These are phyloP conservation scores for Erythrophleum ivorense DNA, from an alignment of 331 rosid genomes.

Conservation along the genomic window DNA sequence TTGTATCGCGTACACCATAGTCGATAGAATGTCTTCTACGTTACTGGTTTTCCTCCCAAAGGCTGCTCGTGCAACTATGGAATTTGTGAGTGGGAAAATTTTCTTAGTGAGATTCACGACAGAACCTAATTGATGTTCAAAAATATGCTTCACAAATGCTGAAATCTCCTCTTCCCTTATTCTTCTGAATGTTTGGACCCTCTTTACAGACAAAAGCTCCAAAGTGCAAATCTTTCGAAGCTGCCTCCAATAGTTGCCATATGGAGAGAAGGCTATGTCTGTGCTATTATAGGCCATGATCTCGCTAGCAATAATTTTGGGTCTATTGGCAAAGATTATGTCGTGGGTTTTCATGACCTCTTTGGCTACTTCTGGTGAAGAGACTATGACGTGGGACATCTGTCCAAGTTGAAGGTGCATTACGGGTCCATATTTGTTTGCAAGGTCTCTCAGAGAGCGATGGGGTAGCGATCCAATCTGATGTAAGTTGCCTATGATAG, in stretches of 20 bases:
- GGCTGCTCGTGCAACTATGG: not conserved
- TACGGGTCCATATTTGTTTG: not conserved
- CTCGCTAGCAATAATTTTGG: not conserved
- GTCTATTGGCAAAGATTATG: not conserved
- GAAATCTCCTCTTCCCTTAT: not conserved
- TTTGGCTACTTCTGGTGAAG: not conserved
- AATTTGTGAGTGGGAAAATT: not conserved
- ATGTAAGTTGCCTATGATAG: constrained; percentile 55
- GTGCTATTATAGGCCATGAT: not conserved
- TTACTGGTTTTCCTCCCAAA: not conserved
- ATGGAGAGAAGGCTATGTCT: not conserved
- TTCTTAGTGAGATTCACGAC: not conserved
- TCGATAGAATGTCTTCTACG: not conserved
- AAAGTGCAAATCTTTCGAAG: not conserved
- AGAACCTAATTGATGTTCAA: not conserved
- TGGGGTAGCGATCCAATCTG: constrained; percentile 28
- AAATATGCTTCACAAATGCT: not conserved
- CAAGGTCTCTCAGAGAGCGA: not conserved
- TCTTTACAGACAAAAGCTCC: not conserved
- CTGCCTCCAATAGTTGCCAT: constrained; percentile 3
- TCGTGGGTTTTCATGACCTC: not conserved
- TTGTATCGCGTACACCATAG: not conserved
- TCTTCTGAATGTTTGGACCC: not conserved
- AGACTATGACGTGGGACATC: not conserved
- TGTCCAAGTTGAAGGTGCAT: not conserved